Evolutionary conservation across 1,284 basidiomycete species (phyloP).

Genomic region (Cutaneotrichosporon cutaneum): DNA sequence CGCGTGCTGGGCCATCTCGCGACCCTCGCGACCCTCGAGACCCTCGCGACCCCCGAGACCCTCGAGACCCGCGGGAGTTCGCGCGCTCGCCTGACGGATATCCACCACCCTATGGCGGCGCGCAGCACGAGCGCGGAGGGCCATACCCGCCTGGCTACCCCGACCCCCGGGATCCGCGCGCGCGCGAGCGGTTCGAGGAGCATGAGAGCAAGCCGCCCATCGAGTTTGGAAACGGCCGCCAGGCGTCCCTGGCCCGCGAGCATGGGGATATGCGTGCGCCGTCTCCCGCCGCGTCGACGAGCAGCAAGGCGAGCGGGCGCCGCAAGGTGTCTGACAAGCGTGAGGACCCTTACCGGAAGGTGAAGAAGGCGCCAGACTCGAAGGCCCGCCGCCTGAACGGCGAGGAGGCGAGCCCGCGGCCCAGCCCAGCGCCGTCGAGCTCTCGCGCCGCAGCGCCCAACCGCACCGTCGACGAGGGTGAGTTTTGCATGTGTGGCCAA

Average conservation of each 20-base stretch:
- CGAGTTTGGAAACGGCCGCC: conserved; percentile 15
- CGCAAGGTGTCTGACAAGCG: conserved; percentile 23
- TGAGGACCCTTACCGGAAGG: conserved; percentile 1
- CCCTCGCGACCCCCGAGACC: too few relatives aligned
- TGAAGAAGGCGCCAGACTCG: conserved; percentile 13
- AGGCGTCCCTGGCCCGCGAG: conserved; percentile 19
- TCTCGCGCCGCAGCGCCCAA: conserved; percentile 11
- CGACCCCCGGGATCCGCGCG: conserved; percentile 17
- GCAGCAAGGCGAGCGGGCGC: conserved; percentile 27
- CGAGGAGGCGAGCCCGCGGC: conserved; percentile 19
- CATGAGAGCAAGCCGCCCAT: conserved; percentile 13
- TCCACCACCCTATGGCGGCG: conserved; percentile 23
- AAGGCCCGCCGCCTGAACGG: conserved; percentile 18
- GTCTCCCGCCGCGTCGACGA: conserved; percentile 41
- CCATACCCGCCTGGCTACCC: conserved; percentile 15
- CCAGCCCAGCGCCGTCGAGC: conserved; percentile 20
- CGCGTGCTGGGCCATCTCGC: conserved; percentile 1
- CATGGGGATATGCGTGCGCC: conserved; percentile 33
- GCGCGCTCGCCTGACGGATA: conserved; percentile 16
- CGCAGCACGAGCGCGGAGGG: conserved; percentile 22
- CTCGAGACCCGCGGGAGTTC: conserved; percentile 18
- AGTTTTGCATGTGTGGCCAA: conserved; percentile 15
- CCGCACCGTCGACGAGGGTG: conserved; percentile 49
- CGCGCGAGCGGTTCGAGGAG: conserved; percentile 17
- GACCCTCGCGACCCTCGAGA: conserved; percentile 24